Percentiles rank a stretch among this genome's conserved stretches.
These are phyloP conservation scores for Astragalus membranaceus DNA, from an alignment of 306 rosid species.

Conservation along the genomic window DNA sequence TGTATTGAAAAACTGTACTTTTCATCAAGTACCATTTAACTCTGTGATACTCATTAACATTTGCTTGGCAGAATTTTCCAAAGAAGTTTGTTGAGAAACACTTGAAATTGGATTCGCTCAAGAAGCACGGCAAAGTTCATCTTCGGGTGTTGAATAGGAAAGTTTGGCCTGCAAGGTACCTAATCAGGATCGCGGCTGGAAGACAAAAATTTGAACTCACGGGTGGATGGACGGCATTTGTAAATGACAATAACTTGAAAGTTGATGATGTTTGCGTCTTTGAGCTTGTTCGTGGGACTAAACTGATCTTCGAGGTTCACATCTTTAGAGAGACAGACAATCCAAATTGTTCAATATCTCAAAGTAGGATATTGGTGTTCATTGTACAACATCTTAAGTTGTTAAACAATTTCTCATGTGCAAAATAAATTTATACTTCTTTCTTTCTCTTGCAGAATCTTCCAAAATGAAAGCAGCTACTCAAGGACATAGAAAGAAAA, in stretches of 20 bases:
- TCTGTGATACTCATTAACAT: too few species aligned
- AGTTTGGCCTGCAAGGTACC: conserved; percentile 5
- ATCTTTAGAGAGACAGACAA: neutral
- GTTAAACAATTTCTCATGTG: neutral
- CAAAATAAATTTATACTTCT: neutral
- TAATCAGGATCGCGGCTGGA: accelerated
- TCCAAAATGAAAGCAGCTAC: neutral
- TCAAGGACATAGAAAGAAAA: neutral
- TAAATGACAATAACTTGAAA: neutral
- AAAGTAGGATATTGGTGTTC: neutral
- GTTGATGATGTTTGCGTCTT: conserved; percentile 16
- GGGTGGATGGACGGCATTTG: conserved; percentile 33
- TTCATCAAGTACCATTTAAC: neutral
- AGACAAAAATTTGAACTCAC: neutral
- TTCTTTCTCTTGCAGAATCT: neutral
- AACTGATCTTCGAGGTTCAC: neutral
- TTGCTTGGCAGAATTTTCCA: conserved; percentile 1
- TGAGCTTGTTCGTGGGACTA: neutral
- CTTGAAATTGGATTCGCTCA: neutral
- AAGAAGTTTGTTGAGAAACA: neutral
- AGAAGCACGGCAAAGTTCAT: neutral
- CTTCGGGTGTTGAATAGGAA: neutral
- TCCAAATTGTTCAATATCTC: neutral
- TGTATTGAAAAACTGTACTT: neutral
- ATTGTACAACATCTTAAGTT: neutral